Base-by-base conservation (phyloP, 148 eudicot genomes). In the Heliosperma pusillum region DNA sequence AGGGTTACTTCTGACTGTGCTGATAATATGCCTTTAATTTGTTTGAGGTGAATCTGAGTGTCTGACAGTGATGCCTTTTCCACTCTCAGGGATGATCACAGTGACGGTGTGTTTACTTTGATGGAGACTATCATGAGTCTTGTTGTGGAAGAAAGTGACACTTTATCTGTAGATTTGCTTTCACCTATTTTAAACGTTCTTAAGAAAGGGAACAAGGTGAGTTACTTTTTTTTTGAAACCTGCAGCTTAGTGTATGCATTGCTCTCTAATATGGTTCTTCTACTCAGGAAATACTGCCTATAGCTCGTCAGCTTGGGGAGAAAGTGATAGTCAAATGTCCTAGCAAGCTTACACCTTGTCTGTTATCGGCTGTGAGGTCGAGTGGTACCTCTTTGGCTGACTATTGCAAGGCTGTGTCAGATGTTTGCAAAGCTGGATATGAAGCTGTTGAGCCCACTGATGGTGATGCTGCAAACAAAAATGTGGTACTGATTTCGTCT, bases 41-140 rank as follows among this genome's bases (percentile, higher is more conserved):
- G n/a, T n/a, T n/a, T n/a, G n/a, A n/a, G n/a, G n/a, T n/a, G n/a
- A n/a, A n/a, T n/a, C n/a, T n/a, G n/a, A n/a, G n/a, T n/a, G n/a
- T n/a, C n/a, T n/a, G n/a, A 9, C 2, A 19, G 8, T 66, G 66
- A 66, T 66, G 17, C 17, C 30, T 12, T 70, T 47, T 58, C 33
- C 40, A 13, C 33, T 33, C 71, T 66, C 88, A 94, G 98, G 86
- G 91, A 78, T 75, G 70, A 88, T 83, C 99, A 90, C 74, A 78
- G 82, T 3, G 91, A 85, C 13, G 80, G 44, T 62, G 88, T 95
- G n/a, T 85, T 85, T 65, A 67, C 89, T 44, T 86, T 88, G 36
- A 95, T 95, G 96, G 99, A 89, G 78, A 92, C 89, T 64, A 89
- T 90, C 56, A 95, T 95, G 99, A 82, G 84, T 64, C 93, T 95